Percentiles rank a stretch among this genome's conserved stretches.
phyloP scores from a whole-genome alignment of 2,329 filamentous ascomycete species.

The Cladosporium austrohemisphaericum region DNA sequence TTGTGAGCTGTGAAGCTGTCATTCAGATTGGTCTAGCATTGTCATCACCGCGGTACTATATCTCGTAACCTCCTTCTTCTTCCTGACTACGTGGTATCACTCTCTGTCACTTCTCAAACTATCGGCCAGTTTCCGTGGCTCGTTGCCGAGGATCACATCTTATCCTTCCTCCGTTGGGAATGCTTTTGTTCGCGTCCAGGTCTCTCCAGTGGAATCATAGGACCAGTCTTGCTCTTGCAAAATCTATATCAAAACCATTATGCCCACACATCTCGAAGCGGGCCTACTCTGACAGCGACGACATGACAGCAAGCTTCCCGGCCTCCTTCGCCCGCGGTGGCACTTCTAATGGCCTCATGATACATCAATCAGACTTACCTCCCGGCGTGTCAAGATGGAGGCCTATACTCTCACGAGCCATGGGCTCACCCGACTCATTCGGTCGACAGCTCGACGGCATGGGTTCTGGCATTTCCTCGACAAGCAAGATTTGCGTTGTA shows the following conservation, averaged over 20 bases:
- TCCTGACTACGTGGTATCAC: no score
- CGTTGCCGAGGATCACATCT: not conserved
- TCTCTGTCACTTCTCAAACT: no score
- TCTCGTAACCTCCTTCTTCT: no score
- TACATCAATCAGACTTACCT: conserved; percentile 53
- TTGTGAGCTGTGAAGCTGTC: no score
- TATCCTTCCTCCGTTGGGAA: not conserved
- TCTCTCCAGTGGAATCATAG: not conserved
- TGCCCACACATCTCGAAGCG: not conserved
- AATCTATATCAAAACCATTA: not conserved
- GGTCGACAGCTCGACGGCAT: conserved; percentile 70
- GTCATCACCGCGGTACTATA: no score
- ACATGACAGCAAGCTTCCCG: conserved; percentile 33
- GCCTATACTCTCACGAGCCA: conserved; percentile 54
- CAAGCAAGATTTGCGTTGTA: conserved; percentile 69
- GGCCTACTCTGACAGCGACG: not conserved
- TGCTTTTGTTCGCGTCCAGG: not conserved
- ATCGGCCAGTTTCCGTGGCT: no score
- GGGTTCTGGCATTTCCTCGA: conserved; percentile 64
- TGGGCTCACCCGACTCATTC: conserved; percentile 64
- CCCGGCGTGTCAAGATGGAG: conserved; percentile 44
- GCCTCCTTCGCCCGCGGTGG: conserved; percentile 65
- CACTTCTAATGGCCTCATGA: conserved; percentile 65
- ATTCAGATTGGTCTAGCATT: no score
- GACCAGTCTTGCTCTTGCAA: not conserved